Evolutionary conservation across 768 basidiomycete genomes (phyloP), one percentile per base, ranked within the genome.

Genomic region (Psilocybe sp.): DNA sequence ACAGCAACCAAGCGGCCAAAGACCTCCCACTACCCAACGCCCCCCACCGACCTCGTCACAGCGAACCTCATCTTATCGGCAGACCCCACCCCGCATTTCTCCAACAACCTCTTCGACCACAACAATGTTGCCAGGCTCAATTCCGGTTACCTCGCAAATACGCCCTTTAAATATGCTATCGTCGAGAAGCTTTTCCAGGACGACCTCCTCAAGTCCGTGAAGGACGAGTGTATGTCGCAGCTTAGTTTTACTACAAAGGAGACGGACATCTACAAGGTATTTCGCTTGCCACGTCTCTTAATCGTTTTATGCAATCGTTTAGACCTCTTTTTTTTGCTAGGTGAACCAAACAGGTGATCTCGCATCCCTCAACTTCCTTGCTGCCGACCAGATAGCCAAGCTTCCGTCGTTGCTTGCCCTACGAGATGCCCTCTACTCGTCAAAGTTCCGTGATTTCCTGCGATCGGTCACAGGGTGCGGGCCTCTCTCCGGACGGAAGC

Each of bases 311-410:
- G 20, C 35, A 34, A 40, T 41, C 23, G 15, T 14, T 40, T 32
- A 36, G 34, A 39, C 23, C 45, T 37, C 15, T 34, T 47, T 43
- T 37, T 12, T 40, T 38, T 39, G 20, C 37, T 42, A 98, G 95
- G 88, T 98, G 60, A 87, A 94, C 69, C 96, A 98, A 75, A 97
- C 96, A 0, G 95, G 95, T 57, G 96, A 98, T 71, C 82, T 98
- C 18, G 89, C 93, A 13, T 98, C 96, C 11, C 80, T 98, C 28
- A 87, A 87, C 50, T 97, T 87, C 68, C 86, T 98, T 49, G 78
- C 86, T 7, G 73, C 84, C 28, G 72, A 80, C 33, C 89, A 97
- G 60, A 77, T 93, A 44, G 78, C 84, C 1, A 82, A 88, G 42
- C 79, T 98, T 23, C 89, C 92, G 1, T 83, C 76, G 58, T 82